A percentile compares a stretch with the other conserved stretches of the same genome.
These are phyloP conservation scores for Aspergillus sp. DNA, from an alignment of 2,329 filamentous ascomycete species.

Conservation along the genomic window DNA sequence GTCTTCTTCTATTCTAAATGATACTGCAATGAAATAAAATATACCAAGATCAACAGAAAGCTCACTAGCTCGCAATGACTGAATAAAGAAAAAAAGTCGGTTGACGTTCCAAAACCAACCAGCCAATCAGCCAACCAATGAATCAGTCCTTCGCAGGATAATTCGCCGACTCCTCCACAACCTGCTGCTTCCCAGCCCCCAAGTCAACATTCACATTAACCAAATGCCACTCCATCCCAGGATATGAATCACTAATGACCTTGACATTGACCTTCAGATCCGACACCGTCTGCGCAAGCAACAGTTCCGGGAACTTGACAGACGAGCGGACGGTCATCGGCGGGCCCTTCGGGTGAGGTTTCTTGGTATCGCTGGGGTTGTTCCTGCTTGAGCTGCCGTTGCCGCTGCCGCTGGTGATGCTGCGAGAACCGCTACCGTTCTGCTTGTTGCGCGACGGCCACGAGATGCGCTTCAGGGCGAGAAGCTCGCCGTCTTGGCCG, in stretches of 20 bases:
- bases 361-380: conserved; percentile 15
- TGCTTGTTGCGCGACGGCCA: conserved; percentile 56
- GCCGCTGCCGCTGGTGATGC: conserved; percentile 2
- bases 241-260: conserved; percentile 84
- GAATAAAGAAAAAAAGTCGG: no score
- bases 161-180: conserved; percentile 15
- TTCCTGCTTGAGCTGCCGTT: conserved; percentile 14
- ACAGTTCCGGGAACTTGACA: conserved; percentile 31
- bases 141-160: conserved; percentile 15
- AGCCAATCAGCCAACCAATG: not conserved
- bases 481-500: conserved; percentile 67
- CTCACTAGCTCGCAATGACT: not conserved
- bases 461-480: conserved; percentile 81
- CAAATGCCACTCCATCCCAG: conserved; percentile 67
- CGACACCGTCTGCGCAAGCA: conserved; percentile 16
- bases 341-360: conserved; percentile 8
- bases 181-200: conserved; percentile 24
- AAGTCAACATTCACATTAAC: conserved; percentile 51
- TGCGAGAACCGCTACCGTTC: conserved; percentile 9
- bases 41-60: not conserved
- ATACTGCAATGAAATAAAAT: not conserved
- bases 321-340: conserved; percentile 26
- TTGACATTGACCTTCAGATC: conserved; percentile 65
- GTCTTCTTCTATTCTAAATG: not conserved
- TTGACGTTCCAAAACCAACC: no score